A percentile compares a stretch with the other conserved stretches of the same genome.
phyloP scores from a whole-genome alignment of 2,329 filamentous ascomycete species.

The Talaromyces sp. region DNA sequence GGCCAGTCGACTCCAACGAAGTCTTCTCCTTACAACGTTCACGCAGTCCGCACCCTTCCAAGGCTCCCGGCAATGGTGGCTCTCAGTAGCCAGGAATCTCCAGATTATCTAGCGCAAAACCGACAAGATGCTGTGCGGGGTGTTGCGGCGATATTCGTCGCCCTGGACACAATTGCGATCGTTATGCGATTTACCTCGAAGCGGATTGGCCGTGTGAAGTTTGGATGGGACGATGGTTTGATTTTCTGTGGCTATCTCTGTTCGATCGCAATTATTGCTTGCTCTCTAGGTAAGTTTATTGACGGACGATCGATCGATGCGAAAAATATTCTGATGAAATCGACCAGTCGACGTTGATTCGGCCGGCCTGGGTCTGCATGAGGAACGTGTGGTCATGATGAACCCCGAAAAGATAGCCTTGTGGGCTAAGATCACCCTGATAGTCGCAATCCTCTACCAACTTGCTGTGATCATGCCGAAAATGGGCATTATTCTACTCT shows the following conservation, averaged over 20 bases:
- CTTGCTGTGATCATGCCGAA: background rate
- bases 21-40: background rate
- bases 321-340: background rate
- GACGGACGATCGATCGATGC: background rate
- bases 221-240: background rate
- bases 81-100: background rate
- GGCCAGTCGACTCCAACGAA: background rate
- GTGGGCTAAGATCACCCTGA: background rate
- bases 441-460: background rate
- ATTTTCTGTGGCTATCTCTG: background rate
- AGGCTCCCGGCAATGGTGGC: background rate
- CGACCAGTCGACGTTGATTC: background rate
- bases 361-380: background rate
- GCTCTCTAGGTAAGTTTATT: background rate
- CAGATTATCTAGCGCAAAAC: background rate
- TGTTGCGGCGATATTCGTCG: background rate
- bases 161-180: background rate
- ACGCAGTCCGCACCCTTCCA: too few relatives aligned
- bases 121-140: background rate
- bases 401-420: background rate
- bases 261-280: background rate
- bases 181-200: background rate
- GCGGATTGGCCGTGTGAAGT: background rate
- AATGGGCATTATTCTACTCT: background rate
- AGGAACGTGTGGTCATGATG: background rate